Conservation (phyloP, 2,329 filamentous ascomycete species). For the Dendrostoma leiphaemia region DNA sequence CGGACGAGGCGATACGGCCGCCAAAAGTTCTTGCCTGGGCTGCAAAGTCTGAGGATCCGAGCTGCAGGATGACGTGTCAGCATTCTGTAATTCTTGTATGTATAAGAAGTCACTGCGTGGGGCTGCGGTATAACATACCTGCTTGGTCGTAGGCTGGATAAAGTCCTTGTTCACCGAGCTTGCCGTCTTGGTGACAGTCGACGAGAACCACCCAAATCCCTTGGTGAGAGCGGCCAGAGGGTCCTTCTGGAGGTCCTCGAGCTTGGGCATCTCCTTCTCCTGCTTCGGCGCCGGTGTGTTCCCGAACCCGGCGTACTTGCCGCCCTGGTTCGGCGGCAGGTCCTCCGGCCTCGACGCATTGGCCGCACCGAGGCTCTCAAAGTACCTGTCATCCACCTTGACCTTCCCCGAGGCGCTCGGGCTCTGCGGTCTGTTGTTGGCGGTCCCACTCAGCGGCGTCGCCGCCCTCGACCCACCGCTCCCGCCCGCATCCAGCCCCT, state of each 20-base stretch:
- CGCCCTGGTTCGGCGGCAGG: conserved; percentile 83
- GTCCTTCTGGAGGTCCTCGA: conserved; percentile 91
- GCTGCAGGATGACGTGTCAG: conserved; percentile 40
- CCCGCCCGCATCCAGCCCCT: conserved; percentile 2
- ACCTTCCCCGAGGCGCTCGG: conserved; percentile 42
- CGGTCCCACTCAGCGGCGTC: conserved; percentile 35
- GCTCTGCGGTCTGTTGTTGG: conserved; percentile 39
- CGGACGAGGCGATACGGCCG: conserved; percentile 64
- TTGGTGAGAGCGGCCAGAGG: conserved; percentile 85
- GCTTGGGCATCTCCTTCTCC: conserved; percentile 53
- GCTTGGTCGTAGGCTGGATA: conserved; percentile 88
- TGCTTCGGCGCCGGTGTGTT: conserved; percentile 61
- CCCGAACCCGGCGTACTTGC: conserved; percentile 90
- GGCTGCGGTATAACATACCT: conserved; percentile 52
- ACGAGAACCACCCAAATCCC: conserved; percentile 91
- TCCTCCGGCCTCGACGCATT: conserved; percentile 75
- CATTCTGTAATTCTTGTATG: background rate
- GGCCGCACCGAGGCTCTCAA: conserved; percentile 77
- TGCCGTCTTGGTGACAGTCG: conserved; percentile 83
- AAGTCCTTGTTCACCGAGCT: conserved; percentile 89
- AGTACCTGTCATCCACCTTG: conserved; percentile 82
- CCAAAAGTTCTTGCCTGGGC: conserved; percentile 62
- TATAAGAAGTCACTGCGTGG: background rate
- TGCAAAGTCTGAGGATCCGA: conserved; percentile 77
- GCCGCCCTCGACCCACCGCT: conserved; percentile 14